Conservation (phyloP, 2,329 filamentous ascomycete genomes). For the Cordyceps cicadae region DNA sequence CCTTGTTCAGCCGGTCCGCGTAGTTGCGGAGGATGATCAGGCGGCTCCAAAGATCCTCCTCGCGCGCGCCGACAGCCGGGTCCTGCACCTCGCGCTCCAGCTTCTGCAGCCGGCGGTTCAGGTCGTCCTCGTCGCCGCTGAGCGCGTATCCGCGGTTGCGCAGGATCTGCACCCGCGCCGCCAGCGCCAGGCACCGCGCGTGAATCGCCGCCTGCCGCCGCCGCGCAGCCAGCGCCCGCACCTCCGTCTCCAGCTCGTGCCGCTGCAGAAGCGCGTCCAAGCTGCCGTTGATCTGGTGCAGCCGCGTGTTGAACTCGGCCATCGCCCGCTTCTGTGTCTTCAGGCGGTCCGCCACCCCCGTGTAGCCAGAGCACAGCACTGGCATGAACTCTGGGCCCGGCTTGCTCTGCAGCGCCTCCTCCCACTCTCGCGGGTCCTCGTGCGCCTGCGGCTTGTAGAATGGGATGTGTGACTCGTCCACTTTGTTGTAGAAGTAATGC, state of each 20-base stretch:
- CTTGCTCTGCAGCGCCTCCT: slow-evolving; percentile 73
- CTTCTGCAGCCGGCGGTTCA: slow-evolving; percentile 61
- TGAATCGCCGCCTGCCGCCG: slow-evolving; percentile 65
- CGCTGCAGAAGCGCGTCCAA: slow-evolving; percentile 64
- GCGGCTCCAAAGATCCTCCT: slow-evolving; percentile 80
- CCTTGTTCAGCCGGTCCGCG: slow-evolving; percentile 62
- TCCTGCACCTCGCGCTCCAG: slow-evolving; percentile 66
- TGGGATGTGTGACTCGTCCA: slow-evolving; percentile 64
- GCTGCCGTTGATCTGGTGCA: slow-evolving; percentile 73
- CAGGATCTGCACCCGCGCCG: slow-evolving; percentile 71
- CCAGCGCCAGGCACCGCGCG: slow-evolving; percentile 64
- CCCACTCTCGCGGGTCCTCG: slow-evolving; percentile 74
- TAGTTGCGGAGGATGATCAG: slow-evolving; percentile 68
- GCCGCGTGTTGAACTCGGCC: slow-evolving; percentile 57
- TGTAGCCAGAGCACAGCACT: slow-evolving; percentile 66
- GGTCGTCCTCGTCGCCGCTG: slow-evolving; percentile 68
- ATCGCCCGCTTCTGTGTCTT: slow-evolving; percentile 64
- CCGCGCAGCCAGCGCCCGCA: slow-evolving; percentile 63
- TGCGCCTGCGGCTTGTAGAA: slow-evolving; percentile 63
- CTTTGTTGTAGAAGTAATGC: slow-evolving; percentile 81
- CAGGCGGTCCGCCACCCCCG: slow-evolving; percentile 62
- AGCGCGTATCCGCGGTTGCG: slow-evolving; percentile 75
- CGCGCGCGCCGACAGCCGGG: slow-evolving; percentile 63
- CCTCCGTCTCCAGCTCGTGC: slow-evolving; percentile 69
- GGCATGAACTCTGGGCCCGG: slow-evolving; percentile 70